Base-by-base conservation (phyloP, 2,329 filamentous ascomycete species). In the Malbranchea cinnamomea region DNA sequence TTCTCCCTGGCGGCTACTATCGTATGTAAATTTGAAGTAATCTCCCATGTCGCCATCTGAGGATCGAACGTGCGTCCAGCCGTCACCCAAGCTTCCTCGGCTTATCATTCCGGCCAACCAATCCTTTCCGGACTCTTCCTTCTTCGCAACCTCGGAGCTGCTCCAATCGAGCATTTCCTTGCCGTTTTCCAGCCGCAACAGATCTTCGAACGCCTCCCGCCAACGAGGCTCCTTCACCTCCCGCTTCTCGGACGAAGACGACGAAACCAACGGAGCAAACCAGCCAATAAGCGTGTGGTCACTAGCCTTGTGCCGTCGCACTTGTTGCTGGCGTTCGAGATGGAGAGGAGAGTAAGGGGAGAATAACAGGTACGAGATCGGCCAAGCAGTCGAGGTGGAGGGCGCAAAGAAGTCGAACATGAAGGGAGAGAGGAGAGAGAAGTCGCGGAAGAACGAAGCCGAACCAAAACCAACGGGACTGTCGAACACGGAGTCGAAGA, bases 191-290 rank as follows among this genome's bases (percentile, higher is more conserved):
- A 66, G 51, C 27, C 57, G 57, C 10, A 74, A 39, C 6, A 74
- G 55, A 40, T 75, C 70, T 41, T 73, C 68, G 39, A 71, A 74
- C 0, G 70, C 69, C 29, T 65, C 62, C 10, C 65, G 57, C 68
- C 68, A 72, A 18, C 56, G 55, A 0, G 54, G 53, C 28, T 54
- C 51, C 1, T 35, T 38, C 2, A 27, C 52, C 39, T 38, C 55
- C n/a, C n/a, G n/a, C n/a, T n/a, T n/a, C 48, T 33, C 52, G 32
- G 25, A 47, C 37, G 46, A 52, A 16, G 41, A 57, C 28, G 36
- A 47, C 21, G 23, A 34, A 16, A 41, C 42, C 19, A 53, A 36
- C 8, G 52, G 48, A 1, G 50, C 47, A 38, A 55, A 45, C 30
- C 56, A 40, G 5, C 51, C 54, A 2, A 48, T 49, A 7, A 54